Evolutionary conservation across 1,284 basidiomycete species (phyloP).

Genomic region (Tylopilus sp.): DNA sequence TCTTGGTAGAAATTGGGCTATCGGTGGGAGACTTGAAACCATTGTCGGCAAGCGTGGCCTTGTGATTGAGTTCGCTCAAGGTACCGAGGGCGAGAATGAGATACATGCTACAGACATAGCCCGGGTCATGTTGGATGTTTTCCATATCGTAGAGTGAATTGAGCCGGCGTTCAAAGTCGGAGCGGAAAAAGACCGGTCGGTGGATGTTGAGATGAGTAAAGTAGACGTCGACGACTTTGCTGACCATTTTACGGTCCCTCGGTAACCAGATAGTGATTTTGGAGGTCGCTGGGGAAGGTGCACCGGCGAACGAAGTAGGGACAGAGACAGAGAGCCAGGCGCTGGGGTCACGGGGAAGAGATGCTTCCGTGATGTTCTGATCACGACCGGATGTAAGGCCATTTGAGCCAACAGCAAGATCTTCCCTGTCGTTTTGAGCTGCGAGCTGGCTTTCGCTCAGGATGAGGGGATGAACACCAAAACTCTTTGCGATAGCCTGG

Average conservation of each 20-base stretch:
- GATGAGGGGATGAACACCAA: constrained; percentile 70
- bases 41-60: constrained; percentile 40
- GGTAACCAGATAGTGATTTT: constrained; percentile 64
- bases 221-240: constrained; percentile 61
- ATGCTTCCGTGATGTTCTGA: constrained; percentile 49
- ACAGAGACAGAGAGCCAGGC: constrained; percentile 58
- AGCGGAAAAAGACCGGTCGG: constrained; percentile 65
- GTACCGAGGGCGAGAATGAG: constrained; percentile 75
- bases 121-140: constrained; percentile 58
- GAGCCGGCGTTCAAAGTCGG: constrained; percentile 60
- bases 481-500: constrained; percentile 70
- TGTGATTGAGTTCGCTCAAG: constrained; percentile 72
- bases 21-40: constrained; percentile 32
- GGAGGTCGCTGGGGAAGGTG: constrained; percentile 30
- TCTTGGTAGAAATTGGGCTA: constrained; percentile 42
- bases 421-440: constrained; percentile 54
- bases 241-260: constrained; percentile 65
- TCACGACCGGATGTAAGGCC: constrained; percentile 68
- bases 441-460: constrained; percentile 58
- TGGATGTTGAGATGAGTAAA: constrained; percentile 73
- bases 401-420: constrained; percentile 68
- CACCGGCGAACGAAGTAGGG: constrained; percentile 43
- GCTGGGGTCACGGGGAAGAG: constrained; percentile 55
- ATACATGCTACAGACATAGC: constrained; percentile 72
- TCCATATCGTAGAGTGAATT: constrained; percentile 60